Evolutionary conservation across 2,329 filamentous ascomycete species (phyloP), one percentile per base, ranked within the genome.

Genomic region (Chlorencoelia australis): DNA sequence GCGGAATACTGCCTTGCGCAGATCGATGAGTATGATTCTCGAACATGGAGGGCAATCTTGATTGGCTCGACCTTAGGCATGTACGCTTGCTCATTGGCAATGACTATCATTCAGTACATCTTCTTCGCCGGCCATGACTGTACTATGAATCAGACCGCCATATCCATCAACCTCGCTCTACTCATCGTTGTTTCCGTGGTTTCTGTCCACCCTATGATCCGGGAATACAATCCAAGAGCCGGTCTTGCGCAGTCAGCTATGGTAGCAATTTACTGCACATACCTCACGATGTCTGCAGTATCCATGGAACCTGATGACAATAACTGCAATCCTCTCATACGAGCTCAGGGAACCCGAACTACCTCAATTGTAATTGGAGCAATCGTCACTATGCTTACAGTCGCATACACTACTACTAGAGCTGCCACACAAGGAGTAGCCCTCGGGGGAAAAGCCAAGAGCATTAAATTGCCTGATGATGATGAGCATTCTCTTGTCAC

Each of bases 231-330:
- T 60, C 78, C 88, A 31, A 87, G 89, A 56, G 91, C 91, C 27
- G 91, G 91, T 32, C 71, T 98, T 41, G 91, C 91, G n/a, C 91
- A 98, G 59, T 87, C 88, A 27, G 89, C 91, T 44, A 95, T 96
- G 75, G 91, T 98, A 29, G 86, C 88, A 13, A 75, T 94, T 40
- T 98, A 98, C 69, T 98, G 91, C 73, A 96, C 91, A 28, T 98
- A 98, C 57, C 75, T 98, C 37, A 98, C 91, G 48, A 86, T 98
- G 78, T 95, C 88, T 2, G 91, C 91, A 17, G 91, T 98, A 1
- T 94, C 87, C 37, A 96, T 98, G 91, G 89, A 98, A 54, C 91
- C 91, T 1, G 89, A 96, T 59, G 79, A 95, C 65, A 81, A 84
- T 51, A 73, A 84, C 47, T 98, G 91, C 74, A 98, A 98, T 61